These are phyloP conservation scores for Streptanthus diversifolius DNA, from an alignment of 345 rosid species.

Conservation along the genomic window DNA sequence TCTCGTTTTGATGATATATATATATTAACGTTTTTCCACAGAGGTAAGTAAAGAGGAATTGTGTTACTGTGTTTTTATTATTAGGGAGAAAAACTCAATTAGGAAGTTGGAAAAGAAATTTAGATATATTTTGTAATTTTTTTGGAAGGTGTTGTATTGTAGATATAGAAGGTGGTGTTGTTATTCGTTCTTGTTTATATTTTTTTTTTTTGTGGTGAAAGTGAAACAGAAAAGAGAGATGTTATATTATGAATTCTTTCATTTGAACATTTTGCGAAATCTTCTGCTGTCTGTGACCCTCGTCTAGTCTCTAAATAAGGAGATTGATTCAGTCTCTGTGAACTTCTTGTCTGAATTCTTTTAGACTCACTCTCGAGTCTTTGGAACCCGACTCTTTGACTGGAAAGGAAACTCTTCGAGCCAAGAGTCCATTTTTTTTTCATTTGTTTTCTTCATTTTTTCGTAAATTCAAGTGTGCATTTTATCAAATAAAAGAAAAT, in stretches of 20 bases:
- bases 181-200: not conserved
- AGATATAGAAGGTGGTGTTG: constrained; percentile 16
- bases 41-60: constrained; percentile 23
- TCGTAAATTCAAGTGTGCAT: too few relatives aligned
- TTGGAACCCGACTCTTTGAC: not conserved
- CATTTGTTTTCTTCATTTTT: too few relatives aligned
- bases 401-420: not conserved
- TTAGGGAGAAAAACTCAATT: constrained; percentile 1
- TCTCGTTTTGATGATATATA: not conserved
- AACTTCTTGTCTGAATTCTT: not conserved
- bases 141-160: constrained; percentile 24
- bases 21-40: constrained; percentile 10
- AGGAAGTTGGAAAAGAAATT: constrained; percentile 2
- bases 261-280: not conserved
- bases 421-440: too few relatives aligned
- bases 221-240: not conserved
- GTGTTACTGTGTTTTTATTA: constrained; percentile 1
- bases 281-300: not conserved
- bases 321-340: not conserved
- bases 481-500: too few relatives aligned
- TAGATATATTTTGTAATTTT: constrained; percentile 19
- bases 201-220: not conserved
- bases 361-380: not conserved
- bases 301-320: not conserved
- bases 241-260: constrained; percentile 19